Conservation (phyloP, 2,329 filamentous ascomycete genomes). For the Malbranchea zuffiana region DNA sequence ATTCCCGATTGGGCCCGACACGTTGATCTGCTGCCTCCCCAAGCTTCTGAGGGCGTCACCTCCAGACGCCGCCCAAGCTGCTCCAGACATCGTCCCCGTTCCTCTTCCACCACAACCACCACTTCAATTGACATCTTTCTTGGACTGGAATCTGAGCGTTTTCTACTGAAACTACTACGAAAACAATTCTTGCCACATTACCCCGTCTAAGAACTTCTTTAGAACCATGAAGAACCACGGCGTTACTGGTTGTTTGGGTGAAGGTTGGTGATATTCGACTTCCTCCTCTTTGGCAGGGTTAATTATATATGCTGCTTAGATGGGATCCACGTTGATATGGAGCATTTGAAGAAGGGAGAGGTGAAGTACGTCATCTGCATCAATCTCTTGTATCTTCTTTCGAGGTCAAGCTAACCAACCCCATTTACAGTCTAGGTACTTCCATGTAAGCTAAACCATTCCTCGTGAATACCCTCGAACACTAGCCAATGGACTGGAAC, state of each 20-base stretch:
- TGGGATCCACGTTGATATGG: conserved; percentile 99
- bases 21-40: conserved; percentile 14
- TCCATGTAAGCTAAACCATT: conserved; percentile 61
- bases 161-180: background rate
- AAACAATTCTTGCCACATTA: background rate
- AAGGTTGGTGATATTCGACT: conserved; percentile 11
- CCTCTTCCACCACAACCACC: background rate
- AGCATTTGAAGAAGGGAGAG: conserved; percentile 95
- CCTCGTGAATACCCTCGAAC: conserved; percentile 10
- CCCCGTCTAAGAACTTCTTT: background rate
- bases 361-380: conserved; percentile 64
- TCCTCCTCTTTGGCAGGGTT: background rate
- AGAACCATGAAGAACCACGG: conserved; percentile 14
- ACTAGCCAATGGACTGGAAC: conserved; percentile 19
- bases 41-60: conserved; percentile 5
- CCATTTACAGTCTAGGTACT: conserved; percentile 64
- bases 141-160: background rate
- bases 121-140: background rate
- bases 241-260: conserved; percentile 14
- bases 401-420: background rate
- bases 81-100: background rate
- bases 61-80: background rate
- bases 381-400: background rate
- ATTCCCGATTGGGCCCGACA: conserved; percentile 13
- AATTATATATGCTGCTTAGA: conserved; percentile 47